Conservation (phyloP, 768 basidiomycete species). For the Boletus tylopilopsis region DNA sequence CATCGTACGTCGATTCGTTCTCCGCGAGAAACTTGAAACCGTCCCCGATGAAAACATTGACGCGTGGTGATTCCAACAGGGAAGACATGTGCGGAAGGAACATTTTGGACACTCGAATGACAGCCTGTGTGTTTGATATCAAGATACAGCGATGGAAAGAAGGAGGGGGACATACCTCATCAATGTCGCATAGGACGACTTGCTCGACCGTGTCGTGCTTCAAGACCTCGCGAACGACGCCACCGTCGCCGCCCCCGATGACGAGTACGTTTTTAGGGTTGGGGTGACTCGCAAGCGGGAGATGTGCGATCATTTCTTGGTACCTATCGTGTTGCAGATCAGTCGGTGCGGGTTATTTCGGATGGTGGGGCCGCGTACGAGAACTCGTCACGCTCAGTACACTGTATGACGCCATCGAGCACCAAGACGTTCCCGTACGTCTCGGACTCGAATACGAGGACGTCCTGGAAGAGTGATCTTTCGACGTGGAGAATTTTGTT, state of each 20-base stretch:
- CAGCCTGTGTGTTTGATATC: slow-evolving; percentile 51
- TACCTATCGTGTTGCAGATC: slow-evolving; percentile 51
- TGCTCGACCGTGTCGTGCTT: slow-evolving; percentile 89
- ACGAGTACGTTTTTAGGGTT: slow-evolving; percentile 95
- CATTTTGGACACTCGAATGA: slow-evolving; percentile 89
- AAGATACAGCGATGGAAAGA: background rate
- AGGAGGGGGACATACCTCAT: slow-evolving; percentile 57
- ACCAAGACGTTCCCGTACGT: slow-evolving; percentile 97
- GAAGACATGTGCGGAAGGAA: slow-evolving; percentile 94
- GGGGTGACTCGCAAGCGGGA: slow-evolving; percentile 95
- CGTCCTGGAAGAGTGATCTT: slow-evolving; percentile 92
- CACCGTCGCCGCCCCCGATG: slow-evolving; percentile 97
- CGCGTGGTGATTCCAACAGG: slow-evolving; percentile 75
- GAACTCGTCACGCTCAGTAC: slow-evolving; percentile 98
- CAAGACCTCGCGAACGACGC: slow-evolving; percentile 94
- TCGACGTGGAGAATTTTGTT: slow-evolving; percentile 93
- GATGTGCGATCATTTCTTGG: slow-evolving; percentile 98
- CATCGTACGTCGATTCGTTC: slow-evolving; percentile 86
- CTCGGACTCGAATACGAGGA: slow-evolving; percentile 94
- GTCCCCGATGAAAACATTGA: slow-evolving; percentile 85
- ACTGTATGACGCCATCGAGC: slow-evolving; percentile 93
- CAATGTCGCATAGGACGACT: slow-evolving; percentile 96
- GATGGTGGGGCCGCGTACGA: slow-evolving; percentile 58
- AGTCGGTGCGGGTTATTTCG: background rate
- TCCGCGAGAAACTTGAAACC: slow-evolving; percentile 96